These are phyloP conservation scores for Immersiporthe knoxdaviesiana DNA, from an alignment of 2,329 filamentous ascomycete genomes.

Conservation along the genomic window DNA sequence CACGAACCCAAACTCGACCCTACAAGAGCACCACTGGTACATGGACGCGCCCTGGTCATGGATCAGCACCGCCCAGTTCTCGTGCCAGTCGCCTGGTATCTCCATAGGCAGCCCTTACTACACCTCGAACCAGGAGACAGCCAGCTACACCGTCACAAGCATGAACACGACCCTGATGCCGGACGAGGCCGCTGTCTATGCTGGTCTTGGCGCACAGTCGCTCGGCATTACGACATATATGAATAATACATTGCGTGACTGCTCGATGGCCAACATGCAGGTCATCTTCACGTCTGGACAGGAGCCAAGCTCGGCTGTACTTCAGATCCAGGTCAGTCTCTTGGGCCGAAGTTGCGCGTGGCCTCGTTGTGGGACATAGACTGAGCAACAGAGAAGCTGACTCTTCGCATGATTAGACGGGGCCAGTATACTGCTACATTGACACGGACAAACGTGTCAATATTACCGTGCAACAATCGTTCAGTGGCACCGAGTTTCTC, in stretches of 20 bases:
- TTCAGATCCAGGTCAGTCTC: constrained; percentile 19
- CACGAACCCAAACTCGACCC: constrained; percentile 21
- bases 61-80: constrained; percentile 26
- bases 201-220: constrained; percentile 12
- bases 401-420: neutral
- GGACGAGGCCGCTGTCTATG: constrained; percentile 10
- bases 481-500: constrained; percentile 24
- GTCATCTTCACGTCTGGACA: constrained; percentile 23
- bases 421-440: constrained; percentile 21
- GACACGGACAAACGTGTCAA: constrained; percentile 14
- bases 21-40: constrained; percentile 23
- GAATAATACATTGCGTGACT: constrained; percentile 24
- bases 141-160: constrained; percentile 20
- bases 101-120: constrained; percentile 25
- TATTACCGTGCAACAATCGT: constrained; percentile 23
- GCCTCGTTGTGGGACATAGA: neutral
- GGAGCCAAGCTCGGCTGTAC: constrained; percentile 13
- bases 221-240: constrained; percentile 22
- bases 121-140: constrained; percentile 24
- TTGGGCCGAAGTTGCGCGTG: too few species aligned
- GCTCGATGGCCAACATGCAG: constrained; percentile 18
- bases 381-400: neutral
- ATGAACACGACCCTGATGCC: constrained; percentile 21
- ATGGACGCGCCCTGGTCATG: constrained; percentile 25
- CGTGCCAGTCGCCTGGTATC: constrained; percentile 22